These are phyloP conservation scores for Plasmodium relictum DNA, from an alignment of 169 alveolate species.

Conservation along the genomic window DNA sequence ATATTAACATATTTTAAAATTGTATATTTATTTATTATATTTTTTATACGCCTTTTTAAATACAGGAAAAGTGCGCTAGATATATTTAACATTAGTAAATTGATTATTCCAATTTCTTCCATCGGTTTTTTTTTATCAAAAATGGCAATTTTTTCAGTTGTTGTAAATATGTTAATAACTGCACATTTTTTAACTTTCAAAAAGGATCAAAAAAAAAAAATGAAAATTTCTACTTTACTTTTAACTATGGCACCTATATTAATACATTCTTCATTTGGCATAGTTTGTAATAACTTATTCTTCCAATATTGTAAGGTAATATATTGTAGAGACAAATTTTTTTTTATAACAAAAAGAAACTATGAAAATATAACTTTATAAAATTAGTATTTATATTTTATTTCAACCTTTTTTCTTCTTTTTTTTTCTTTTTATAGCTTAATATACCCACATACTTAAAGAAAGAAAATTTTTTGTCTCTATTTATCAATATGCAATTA, in stretches of 20 bases:
- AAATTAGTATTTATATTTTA: neutral
- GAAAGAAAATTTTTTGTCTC: constrained; percentile 51
- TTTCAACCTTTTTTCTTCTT: neutral
- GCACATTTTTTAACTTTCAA: constrained; percentile 76
- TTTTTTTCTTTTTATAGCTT: constrained; percentile 16
- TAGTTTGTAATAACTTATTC: constrained; percentile 35
- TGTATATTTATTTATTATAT: neutral
- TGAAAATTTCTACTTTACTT: constrained; percentile 53
- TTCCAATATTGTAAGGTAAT: constrained; percentile 53
- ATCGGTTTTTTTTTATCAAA: constrained; percentile 70
- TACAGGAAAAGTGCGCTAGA: constrained; percentile 64
- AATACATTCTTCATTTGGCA: constrained; percentile 62
- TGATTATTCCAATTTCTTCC: constrained; percentile 55
- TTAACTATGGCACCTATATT: constrained; percentile 61
- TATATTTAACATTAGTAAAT: constrained; percentile 46
- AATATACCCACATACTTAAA: constrained; percentile 46
- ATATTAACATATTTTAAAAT: neutral
- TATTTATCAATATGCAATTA: constrained; percentile 68
- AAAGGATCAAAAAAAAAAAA: constrained; percentile 75
- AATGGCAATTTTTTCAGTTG: constrained; percentile 76
- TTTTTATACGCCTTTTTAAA: neutral
- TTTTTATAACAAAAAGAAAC: no score
- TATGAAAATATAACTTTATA: neutral
- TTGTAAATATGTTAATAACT: constrained; percentile 71
- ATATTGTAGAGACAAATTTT: neutral